Conservation (phyloP, 2,329 filamentous ascomycete genomes). For the Biscogniauxia sp. region DNA sequence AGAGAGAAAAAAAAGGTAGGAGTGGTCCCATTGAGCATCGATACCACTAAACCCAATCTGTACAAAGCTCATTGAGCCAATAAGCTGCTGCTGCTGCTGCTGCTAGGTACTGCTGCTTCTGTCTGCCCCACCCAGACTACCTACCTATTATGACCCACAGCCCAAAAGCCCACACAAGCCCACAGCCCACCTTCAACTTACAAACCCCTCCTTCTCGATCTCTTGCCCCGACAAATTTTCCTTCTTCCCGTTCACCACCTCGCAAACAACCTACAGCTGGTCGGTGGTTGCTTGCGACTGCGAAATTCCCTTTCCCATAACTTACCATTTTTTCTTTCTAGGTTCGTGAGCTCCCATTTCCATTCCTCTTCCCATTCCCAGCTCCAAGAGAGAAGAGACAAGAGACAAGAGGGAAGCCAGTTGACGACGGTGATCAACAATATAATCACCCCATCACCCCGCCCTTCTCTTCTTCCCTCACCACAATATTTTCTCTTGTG, state of each 20-base stretch:
- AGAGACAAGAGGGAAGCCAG: neutral
- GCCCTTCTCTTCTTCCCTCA: constrained; percentile 6
- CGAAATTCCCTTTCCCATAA: constrained; percentile 10
- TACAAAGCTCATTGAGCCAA: neutral
- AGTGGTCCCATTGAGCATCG: neutral
- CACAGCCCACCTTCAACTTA: neutral
- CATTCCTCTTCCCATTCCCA: neutral
- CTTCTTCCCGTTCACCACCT: constrained; percentile 6
- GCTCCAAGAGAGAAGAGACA: too few species aligned
- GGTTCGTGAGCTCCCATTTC: constrained; percentile 14
- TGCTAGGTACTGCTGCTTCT: too few species aligned
- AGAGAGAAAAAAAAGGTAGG: neutral
- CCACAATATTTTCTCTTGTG: neutral
- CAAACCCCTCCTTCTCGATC: constrained; percentile 19
- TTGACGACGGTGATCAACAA: constrained; percentile 10
- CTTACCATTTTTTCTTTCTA: constrained; percentile 18
- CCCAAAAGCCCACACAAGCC: neutral
- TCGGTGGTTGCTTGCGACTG: constrained; percentile 33
- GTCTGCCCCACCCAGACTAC: too few species aligned
- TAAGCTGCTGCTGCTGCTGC: neutral
- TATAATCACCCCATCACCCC: constrained; percentile 18
- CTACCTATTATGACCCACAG: too few species aligned
- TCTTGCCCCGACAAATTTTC: constrained; percentile 26
- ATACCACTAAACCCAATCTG: neutral
- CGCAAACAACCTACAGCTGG: constrained; percentile 28